Evolutionary conservation across 345 rosid genomes (phyloP), one percentile per base, ranked within the genome.

Genomic region (Streptanthus diversifolius): DNA sequence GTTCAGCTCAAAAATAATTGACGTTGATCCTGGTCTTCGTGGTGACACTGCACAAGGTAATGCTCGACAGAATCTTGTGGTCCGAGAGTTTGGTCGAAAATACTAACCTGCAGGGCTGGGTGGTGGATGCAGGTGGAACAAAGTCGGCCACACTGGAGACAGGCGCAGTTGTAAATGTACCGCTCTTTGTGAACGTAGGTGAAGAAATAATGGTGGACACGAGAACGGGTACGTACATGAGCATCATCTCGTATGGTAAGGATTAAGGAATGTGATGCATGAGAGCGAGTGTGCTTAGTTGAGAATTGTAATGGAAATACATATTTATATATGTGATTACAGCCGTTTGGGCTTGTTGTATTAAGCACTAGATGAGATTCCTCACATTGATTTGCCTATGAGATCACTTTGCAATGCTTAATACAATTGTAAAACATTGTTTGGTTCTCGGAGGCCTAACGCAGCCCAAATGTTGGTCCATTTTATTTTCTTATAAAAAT

Each of bases 1-100:
- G 96, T 89, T 40, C 71, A 85, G 76, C 85, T 91, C 61, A 72
- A 74, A 74, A 14, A 88, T 89, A 37, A 90, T 81, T 52, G 87
- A 85, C 63, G 93, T 83, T 51, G 96, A 89, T 80, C 97, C 97
- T 43, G 91, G 97, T 44, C 82, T 89, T 59, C 87, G 77, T 66
- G 96, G 96, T 27, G 91, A 91, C 77, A 89, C 96, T 35, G 89
- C 85, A 70, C 88, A 85, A 89, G 97, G 97, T 91, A 8, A 52
- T 52, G 0, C 19, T 18, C 15, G 39, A 48, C n/a, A 6, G 33
- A 5, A 12, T 48, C 10, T 39, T 27, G 8, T 4, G 33, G 32
- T 10, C 22, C 7, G 24, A 21, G 1, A 24, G 25, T 24, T 24
- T 40, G 35, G n/a, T 35, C 19, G 55, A 21, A 2, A 3, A 37